Conservation (phyloP, 352 stramenopile species). For the Phytophthora pseudosyringae region DNA sequence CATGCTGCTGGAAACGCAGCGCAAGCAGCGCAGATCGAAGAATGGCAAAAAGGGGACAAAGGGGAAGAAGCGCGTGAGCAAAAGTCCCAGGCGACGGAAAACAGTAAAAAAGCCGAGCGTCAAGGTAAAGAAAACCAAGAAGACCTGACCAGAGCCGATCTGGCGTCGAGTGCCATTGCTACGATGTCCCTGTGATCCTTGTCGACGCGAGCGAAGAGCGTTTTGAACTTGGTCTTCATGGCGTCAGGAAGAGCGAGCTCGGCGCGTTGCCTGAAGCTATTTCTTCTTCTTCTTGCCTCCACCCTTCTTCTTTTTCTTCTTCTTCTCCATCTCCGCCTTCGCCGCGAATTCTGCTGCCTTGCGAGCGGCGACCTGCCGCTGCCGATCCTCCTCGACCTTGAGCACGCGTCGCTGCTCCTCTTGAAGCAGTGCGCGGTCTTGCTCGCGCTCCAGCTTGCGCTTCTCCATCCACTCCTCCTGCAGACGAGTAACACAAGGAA, state of each 20-base stretch:
- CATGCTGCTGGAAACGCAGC: slow-evolving; percentile 38
- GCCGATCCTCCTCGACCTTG: slow-evolving; percentile 67
- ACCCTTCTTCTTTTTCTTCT: slow-evolving; percentile 82
- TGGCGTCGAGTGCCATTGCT: neutral
- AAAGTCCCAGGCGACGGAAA: slow-evolving; percentile 21
- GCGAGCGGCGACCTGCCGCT: slow-evolving; percentile 67
- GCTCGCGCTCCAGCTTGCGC: slow-evolving; percentile 62
- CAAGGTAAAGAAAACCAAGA: slow-evolving; percentile 21
- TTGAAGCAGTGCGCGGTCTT: slow-evolving; percentile 51
- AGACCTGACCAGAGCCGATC: slow-evolving; percentile 17
- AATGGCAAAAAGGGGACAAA: slow-evolving; percentile 42
- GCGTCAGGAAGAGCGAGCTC: slow-evolving; percentile 39
- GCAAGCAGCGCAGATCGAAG: slow-evolving; percentile 33
- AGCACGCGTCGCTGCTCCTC: slow-evolving; percentile 60
- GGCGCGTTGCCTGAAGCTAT: slow-evolving; percentile 8
- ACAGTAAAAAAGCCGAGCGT: slow-evolving; percentile 15
- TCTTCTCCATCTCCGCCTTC: slow-evolving; percentile 81
- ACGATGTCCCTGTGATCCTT: slow-evolving; percentile 50
- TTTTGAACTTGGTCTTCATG: slow-evolving; percentile 42
- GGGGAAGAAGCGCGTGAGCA: slow-evolving; percentile 32
- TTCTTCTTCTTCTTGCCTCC: slow-evolving; percentile 71
- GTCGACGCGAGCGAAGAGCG: slow-evolving; percentile 61
- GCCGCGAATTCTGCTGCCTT: slow-evolving; percentile 78
- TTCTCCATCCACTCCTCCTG: slow-evolving; percentile 84
- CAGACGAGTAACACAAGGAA: neutral